Percentiles rank a stretch among this genome's conserved stretches.
phyloP scores from a whole-genome alignment of 2,329 filamentous ascomycete genomes.

The Daldinia eschscholtzii region DNA sequence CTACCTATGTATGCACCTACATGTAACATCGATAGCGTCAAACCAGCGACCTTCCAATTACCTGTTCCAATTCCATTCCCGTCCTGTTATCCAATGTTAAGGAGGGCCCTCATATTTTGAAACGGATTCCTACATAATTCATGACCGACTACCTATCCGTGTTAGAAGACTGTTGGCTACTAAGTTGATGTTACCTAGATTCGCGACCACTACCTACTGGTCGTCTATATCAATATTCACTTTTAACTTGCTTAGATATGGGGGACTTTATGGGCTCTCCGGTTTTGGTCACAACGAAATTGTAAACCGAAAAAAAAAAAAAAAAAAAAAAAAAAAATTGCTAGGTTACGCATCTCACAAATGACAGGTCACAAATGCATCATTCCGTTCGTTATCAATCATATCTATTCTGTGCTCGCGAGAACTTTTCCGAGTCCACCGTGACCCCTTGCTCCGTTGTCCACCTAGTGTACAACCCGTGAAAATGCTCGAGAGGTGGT shows the following conservation, averaged over 20 bases:
- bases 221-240: neutral
- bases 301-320: neutral
- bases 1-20: neutral
- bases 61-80: neutral
- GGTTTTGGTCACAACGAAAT: neutral
- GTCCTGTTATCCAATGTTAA: neutral
- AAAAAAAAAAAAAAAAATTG: neutral
- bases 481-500: conserved; percentile 48
- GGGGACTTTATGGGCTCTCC: neutral
- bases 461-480: conserved; percentile 53
- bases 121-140: neutral
- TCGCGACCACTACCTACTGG: neutral
- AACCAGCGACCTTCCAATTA: neutral
- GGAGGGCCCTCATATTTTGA: neutral
- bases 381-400: conserved; percentile 47
- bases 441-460: conserved; percentile 46
- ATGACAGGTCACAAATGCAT: conserved; percentile 10
- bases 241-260: neutral
- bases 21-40: neutral
- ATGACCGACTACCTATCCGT: neutral
- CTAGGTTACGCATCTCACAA: neutral
- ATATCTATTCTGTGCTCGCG: conserved; percentile 48
- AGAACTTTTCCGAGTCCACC: conserved; percentile 52
- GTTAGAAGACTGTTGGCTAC: neutral
- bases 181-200: neutral